Base-by-base conservation (phyloP, 345 rosid species). In the Bruguiera gymnorhiza region DNA sequence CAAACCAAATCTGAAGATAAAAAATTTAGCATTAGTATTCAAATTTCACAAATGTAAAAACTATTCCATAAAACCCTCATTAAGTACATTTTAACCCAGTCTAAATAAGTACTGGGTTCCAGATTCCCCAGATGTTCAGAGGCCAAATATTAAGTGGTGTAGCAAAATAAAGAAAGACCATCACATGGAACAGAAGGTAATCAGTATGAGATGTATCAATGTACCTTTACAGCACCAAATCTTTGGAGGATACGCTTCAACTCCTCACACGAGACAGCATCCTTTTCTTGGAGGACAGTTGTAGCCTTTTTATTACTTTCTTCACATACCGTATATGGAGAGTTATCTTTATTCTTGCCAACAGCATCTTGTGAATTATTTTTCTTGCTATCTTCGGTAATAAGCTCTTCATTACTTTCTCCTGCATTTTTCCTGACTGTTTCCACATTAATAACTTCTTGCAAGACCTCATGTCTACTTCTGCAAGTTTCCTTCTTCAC, bases 171-270 rank as follows among this genome's bases (percentile, higher is more conserved):
- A 31, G 53, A 39, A 39, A 23, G 56, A 19, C 30, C 23, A 31
- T 66, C 0, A 10, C 18, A 30, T n/a, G 11, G 55, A 66, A 10
- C 23, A 65, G 5, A n/a, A 51, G 60, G 60, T 21, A 51, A 30
- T 18, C 27, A 19, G 24, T 23, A 58, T 31, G 21, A 67, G 27
- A 51, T 15, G 61, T 52, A 39, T 46, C 56, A 15, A 11, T 18
- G 29, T 27, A 50, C 73, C 73, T 70, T 69, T 11, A 70, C 27
- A 60, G 60, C 54, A 31, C 66, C 66, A 51, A 70, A 70, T 51
- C 73, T 61, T 70, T 70, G 66, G 16, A 70, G 60, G 31, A 50
- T 21, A 6, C 2, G 46, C 32, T 60, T 70, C 61, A 60, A 27
- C 60, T 70, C 60, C 16, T 61, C 23, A 21, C 24, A 48, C 5